These are phyloP conservation scores for Lactarius trivialis DNA, from an alignment of 768 basidiomycete species.

Conservation along the genomic window DNA sequence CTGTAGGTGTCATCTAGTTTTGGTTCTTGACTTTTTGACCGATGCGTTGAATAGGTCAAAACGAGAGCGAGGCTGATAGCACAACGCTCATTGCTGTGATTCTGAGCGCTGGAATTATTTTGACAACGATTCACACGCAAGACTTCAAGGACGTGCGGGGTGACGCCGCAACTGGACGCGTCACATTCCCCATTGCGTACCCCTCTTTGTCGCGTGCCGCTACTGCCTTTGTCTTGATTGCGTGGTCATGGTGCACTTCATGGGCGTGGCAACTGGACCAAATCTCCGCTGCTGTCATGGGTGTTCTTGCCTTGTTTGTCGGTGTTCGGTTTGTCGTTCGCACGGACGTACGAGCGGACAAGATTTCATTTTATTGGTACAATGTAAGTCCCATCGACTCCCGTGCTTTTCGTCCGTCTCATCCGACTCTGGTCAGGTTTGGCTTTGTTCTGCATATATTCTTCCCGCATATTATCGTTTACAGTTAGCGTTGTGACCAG, in stretches of 20 bases:
- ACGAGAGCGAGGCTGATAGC: slow-evolving; percentile 24
- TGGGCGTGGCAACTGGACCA: slow-evolving; percentile 33
- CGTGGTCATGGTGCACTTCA: slow-evolving; percentile 35
- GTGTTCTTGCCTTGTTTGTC: slow-evolving; percentile 31
- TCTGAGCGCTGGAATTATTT: slow-evolving; percentile 35
- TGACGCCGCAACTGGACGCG: slow-evolving; percentile 34
- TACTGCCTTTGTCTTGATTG: slow-evolving; percentile 31
- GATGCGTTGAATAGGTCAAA: background rate
- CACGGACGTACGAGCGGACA: slow-evolving; percentile 17
- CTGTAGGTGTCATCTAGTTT: slow-evolving; percentile 26
- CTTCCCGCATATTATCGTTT: slow-evolving; percentile 22
- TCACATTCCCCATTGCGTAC: slow-evolving; percentile 40
- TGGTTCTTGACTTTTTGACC: background rate
- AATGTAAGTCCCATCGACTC: slow-evolving; percentile 14
- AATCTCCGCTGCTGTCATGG: slow-evolving; percentile 27
- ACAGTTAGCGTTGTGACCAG: background rate
- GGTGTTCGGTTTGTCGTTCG: slow-evolving; percentile 22
- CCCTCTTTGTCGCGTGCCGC: slow-evolving; percentile 32
- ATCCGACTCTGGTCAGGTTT: slow-evolving; percentile 3
- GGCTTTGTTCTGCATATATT: slow-evolving; percentile 18
- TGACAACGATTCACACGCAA: slow-evolving; percentile 44
- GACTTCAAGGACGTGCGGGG: slow-evolving; percentile 44
- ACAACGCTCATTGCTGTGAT: slow-evolving; percentile 31
- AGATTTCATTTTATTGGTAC: slow-evolving; percentile 24
- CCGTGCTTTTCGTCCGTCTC: background rate